Conservation (phyloP, 139 green algal genomes). For the Picochlorum costavermella region DNA sequence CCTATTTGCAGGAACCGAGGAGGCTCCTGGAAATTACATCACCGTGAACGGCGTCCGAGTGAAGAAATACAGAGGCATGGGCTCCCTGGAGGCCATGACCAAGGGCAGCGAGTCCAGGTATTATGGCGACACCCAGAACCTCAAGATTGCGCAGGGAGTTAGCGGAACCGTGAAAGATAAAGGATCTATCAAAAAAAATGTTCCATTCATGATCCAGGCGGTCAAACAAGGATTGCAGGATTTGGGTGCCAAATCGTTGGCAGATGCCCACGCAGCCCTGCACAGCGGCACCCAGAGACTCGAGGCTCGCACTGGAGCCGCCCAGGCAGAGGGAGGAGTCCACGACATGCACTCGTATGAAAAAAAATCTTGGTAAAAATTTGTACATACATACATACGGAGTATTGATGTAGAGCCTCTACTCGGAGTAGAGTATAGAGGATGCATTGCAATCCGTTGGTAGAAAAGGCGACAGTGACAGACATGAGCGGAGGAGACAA, state of each 20-base stretch:
- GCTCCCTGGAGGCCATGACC: slow-evolving; percentile 90
- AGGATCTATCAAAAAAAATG: slow-evolving; percentile 61
- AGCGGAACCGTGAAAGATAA: slow-evolving; percentile 91
- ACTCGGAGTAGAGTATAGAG: too few species aligned
- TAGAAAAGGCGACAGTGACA: slow-evolving; percentile 4
- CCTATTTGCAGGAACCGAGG: slow-evolving; percentile 88
- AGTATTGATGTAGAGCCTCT: background rate
- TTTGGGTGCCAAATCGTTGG: slow-evolving; percentile 60
- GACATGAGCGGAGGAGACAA: background rate
- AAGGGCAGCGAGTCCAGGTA: slow-evolving; percentile 92
- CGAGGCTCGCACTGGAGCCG: slow-evolving; percentile 72
- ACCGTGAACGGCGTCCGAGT: slow-evolving; percentile 63
- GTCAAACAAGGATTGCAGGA: slow-evolving; percentile 87
- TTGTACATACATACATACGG: too few species aligned
- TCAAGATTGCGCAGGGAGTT: slow-evolving; percentile 98
- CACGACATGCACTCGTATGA: slow-evolving; percentile 91
- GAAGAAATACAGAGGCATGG: slow-evolving; percentile 97
- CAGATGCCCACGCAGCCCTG: slow-evolving; percentile 42
- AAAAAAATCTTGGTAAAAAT: slow-evolving; percentile 76
- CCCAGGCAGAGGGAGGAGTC: slow-evolving; percentile 76
- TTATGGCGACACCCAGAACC: slow-evolving; percentile 65
- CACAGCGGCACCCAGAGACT: slow-evolving; percentile 58
- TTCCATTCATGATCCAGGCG: slow-evolving; percentile 82
- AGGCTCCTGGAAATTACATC: slow-evolving; percentile 84
- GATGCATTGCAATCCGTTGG: background rate